These are phyloP conservation scores for Aspergillus sp. DNA, from an alignment of 2,329 filamentous ascomycete genomes.

Conservation along the genomic window DNA sequence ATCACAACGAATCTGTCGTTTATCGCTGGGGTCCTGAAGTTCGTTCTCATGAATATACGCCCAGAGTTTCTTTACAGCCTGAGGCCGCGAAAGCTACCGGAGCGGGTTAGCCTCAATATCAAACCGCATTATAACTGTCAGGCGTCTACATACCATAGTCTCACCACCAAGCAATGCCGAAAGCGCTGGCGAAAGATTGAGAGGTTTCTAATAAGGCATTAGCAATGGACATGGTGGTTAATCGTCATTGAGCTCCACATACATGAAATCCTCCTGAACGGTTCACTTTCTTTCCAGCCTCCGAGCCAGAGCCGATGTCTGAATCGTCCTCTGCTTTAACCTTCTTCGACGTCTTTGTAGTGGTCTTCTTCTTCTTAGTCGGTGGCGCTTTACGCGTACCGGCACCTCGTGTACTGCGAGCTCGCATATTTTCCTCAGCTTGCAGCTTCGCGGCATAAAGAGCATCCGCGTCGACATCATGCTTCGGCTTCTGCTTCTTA, in stretches of 20 bases:
- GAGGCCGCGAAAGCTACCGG: slow-evolving; percentile 78
- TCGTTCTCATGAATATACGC: slow-evolving; percentile 85
- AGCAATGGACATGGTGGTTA: background rate
- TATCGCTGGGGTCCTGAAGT: slow-evolving; percentile 87
- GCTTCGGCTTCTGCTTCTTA: slow-evolving; percentile 65
- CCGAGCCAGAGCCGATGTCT: slow-evolving; percentile 66
- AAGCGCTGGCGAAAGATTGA: slow-evolving; percentile 47
- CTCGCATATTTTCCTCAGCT: slow-evolving; percentile 81
- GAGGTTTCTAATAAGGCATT: slow-evolving; percentile 40
- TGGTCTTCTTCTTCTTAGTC: slow-evolving; percentile 62
- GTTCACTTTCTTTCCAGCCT: slow-evolving; percentile 61
- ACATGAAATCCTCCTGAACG: slow-evolving; percentile 89
- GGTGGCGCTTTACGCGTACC: slow-evolving; percentile 58
- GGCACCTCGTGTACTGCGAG: slow-evolving; percentile 74
- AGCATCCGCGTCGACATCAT: slow-evolving; percentile 76
- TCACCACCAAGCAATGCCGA: slow-evolving; percentile 47
- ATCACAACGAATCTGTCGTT: slow-evolving; percentile 90
- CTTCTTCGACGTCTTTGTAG: slow-evolving; percentile 61
- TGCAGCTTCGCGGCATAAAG: slow-evolving; percentile 84
- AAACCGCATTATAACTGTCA: background rate
- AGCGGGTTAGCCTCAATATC: slow-evolving; percentile 19
- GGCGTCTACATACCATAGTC: slow-evolving; percentile 36
- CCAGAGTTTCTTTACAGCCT: slow-evolving; percentile 97
- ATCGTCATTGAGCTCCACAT: slow-evolving; percentile 16
- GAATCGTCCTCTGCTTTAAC: slow-evolving; percentile 78